Evolutionary conservation across 169 alveolate species (phyloP).

Genomic region (Cryptosporidium sp.): DNA sequence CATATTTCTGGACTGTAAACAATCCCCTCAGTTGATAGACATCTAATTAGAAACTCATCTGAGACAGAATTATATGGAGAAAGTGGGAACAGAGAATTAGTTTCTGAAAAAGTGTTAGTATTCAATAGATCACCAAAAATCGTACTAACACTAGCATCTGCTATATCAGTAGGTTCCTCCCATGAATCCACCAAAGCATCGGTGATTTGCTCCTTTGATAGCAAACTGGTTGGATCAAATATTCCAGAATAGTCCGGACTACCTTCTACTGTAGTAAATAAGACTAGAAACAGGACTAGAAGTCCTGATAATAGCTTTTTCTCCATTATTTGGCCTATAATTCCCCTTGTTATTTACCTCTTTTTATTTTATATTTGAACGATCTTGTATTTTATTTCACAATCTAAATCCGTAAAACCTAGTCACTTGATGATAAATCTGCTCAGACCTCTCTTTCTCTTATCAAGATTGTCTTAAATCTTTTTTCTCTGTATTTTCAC

Average conservation of each 20-base stretch:
- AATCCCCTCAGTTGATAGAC: constrained; percentile 27
- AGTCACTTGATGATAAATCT: background rate
- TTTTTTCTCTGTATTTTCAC: background rate
- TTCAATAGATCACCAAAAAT: constrained; percentile 3
- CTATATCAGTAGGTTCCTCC: constrained; percentile 27
- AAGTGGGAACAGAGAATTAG: constrained; percentile 35
- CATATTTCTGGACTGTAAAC: constrained; percentile 26
- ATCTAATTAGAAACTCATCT: constrained; percentile 26
- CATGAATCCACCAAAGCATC: constrained; percentile 31
- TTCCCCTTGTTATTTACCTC: background rate
- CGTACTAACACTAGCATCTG: background rate
- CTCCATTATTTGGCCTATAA: background rate
- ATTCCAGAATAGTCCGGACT: constrained; percentile 4
- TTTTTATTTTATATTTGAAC: too few species aligned
- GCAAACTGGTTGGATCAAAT: constrained; percentile 63
- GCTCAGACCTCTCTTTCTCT: background rate
- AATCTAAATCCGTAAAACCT: background rate
- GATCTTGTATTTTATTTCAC: background rate
- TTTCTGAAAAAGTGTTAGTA: background rate
- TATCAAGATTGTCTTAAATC: background rate
- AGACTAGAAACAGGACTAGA: background rate
- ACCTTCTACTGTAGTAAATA: background rate
- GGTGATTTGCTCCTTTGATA: constrained; percentile 12
- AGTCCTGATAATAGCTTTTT: background rate
- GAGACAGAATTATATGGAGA: constrained; percentile 35